Conservation (phyloP, 2,329 filamentous ascomycete genomes). For the Aureobasidium sp. region DNA sequence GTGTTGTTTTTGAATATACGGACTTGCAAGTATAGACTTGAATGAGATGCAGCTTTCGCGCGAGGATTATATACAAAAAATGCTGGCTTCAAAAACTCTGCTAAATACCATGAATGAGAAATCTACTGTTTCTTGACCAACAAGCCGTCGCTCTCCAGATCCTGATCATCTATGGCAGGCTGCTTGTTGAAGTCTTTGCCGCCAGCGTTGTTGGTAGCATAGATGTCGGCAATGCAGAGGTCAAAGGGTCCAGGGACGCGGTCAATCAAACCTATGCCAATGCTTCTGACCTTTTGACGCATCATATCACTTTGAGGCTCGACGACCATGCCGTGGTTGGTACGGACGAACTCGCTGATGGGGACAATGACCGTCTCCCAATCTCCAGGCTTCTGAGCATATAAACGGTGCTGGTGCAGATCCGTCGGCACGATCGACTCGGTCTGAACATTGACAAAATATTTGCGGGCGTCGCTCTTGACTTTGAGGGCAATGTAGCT, state of each 20-base stretch:
- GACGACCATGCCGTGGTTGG: conserved; percentile 83
- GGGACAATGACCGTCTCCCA: conserved; percentile 95
- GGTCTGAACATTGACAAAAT: conserved; percentile 92
- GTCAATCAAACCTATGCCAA: conserved; percentile 86
- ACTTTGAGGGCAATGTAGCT: conserved; percentile 78
- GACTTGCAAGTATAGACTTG: neutral
- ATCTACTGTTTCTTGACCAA: neutral
- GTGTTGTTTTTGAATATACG: neutral
- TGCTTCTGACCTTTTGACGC: conserved; percentile 71
- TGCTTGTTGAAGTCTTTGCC: conserved; percentile 26
- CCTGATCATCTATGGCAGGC: neutral
- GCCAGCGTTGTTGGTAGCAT: conserved; percentile 68
- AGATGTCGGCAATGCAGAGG: conserved; percentile 74
- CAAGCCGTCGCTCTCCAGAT: neutral
- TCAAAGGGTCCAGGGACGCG: conserved; percentile 82
- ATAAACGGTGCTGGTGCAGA: conserved; percentile 87
- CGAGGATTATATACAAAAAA: neutral
- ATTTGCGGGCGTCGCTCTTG: conserved; percentile 83
- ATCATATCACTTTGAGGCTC: conserved; percentile 90
- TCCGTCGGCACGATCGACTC: conserved; percentile 92
- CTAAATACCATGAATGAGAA: neutral
- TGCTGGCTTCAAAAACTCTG: neutral
- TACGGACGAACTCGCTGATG: conserved; percentile 89
- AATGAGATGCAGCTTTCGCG: neutral
- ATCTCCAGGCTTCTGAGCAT: conserved; percentile 65